These are phyloP conservation scores for Neonectria hederae DNA, from an alignment of 2,329 filamentous ascomycete species.

Conservation along the genomic window DNA sequence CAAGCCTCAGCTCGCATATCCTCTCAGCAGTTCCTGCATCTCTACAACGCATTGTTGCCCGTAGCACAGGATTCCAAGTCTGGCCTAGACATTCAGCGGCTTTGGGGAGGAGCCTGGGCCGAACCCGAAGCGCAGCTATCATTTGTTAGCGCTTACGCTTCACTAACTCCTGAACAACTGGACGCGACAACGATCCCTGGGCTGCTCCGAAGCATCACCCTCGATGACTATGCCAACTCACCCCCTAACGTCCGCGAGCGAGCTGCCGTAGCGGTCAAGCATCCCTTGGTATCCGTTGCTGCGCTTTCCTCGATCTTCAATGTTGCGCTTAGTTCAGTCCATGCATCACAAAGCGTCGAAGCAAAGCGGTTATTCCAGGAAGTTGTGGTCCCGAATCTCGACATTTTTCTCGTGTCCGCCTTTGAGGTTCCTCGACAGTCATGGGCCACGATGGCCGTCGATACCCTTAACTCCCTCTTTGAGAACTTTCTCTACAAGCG, in stretches of 20 bases:
- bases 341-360: constrained; percentile 70
- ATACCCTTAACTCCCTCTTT: constrained; percentile 81
- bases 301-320: constrained; percentile 78
- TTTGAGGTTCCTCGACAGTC: constrained; percentile 78
- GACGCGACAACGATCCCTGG: constrained; percentile 87
- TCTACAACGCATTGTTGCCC: constrained; percentile 82
- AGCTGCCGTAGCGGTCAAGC: constrained; percentile 73
- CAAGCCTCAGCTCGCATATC: constrained; percentile 80
- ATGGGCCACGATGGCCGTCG: constrained; percentile 78
- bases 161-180: constrained; percentile 76
- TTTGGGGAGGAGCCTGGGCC: constrained; percentile 93
- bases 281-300: constrained; percentile 88
- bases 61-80: constrained; percentile 65
- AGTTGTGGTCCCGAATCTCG: constrained; percentile 76
- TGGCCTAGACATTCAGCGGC: constrained; percentile 80
- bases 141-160: constrained; percentile 90
- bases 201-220: constrained; percentile 79
- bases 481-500: constrained; percentile 84
- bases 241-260: constrained; percentile 60
- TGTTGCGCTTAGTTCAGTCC: constrained; percentile 68
- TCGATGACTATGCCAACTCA: constrained; percentile 64
- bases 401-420: constrained; percentile 81
- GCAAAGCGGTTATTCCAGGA: constrained; percentile 73
- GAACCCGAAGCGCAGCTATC: constrained; percentile 89
- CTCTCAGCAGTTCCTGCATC: constrained; percentile 78